phyloP scores from a whole-genome alignment of 1,284 basidiomycete species.

The Xerocomus amazonicus region DNA sequence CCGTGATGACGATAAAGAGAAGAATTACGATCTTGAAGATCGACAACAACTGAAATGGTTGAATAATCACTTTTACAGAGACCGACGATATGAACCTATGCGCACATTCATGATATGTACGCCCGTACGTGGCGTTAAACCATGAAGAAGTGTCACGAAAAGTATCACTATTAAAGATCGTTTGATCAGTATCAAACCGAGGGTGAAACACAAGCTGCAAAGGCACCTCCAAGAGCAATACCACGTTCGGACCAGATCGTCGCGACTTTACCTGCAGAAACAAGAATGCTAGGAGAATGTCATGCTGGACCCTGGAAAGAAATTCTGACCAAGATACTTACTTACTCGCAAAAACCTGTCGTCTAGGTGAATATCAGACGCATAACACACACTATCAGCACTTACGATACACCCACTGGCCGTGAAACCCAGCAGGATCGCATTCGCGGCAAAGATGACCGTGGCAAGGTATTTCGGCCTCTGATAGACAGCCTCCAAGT shows the following conservation, averaged over 20 bases:
- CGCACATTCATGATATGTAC: slow-evolving; percentile 48
- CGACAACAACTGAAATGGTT: slow-evolving; percentile 9
- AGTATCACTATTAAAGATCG: slow-evolving; percentile 34
- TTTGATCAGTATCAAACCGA: neutral
- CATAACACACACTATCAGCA: neutral
- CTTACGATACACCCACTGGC: slow-evolving; percentile 56
- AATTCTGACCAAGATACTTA: slow-evolving; percentile 10
- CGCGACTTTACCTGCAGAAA: slow-evolving; percentile 40
- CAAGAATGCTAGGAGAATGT: slow-evolving; percentile 41
- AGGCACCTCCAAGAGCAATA: slow-evolving; percentile 52
- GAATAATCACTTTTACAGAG: neutral
- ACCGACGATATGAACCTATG: neutral
- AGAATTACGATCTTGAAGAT: slow-evolving; percentile 30
- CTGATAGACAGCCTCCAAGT: slow-evolving; percentile 48
- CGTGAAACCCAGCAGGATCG: slow-evolving; percentile 50
- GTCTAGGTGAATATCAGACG: neutral
- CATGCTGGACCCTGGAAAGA: neutral
- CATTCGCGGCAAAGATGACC: slow-evolving; percentile 45
- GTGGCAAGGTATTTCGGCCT: slow-evolving; percentile 46
- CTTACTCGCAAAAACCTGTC: slow-evolving; percentile 40
- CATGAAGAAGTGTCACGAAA: slow-evolving; percentile 46
- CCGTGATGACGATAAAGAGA: slow-evolving; percentile 27
- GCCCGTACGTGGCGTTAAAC: slow-evolving; percentile 42
- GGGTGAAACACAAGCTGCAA: neutral
- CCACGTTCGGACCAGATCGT: slow-evolving; percentile 51